These are phyloP conservation scores for Triticum urartu DNA, from an alignment of 176 grass and related monocot species.

Conservation along the genomic window DNA sequence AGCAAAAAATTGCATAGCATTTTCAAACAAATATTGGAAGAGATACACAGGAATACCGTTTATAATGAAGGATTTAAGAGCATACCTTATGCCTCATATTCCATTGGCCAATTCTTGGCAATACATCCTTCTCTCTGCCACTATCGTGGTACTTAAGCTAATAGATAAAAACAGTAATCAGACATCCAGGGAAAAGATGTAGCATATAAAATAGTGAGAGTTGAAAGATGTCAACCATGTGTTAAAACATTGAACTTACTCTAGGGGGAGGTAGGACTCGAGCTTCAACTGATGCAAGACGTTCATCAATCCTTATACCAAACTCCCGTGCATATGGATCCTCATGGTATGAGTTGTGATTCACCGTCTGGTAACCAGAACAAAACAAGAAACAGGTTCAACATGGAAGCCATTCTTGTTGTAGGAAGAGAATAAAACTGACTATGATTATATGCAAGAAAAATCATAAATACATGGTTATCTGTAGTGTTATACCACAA, in stretches of 20 bases:
- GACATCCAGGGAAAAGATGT: neutral
- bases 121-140: conserved; percentile 66
- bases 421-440: neutral
- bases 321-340: conserved; percentile 77
- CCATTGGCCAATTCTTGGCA: conserved; percentile 70
- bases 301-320: conserved; percentile 61
- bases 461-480: conserved; percentile 5
- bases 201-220: neutral
- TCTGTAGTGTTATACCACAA: neutral
- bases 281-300: conserved; percentile 65
- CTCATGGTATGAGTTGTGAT: conserved; percentile 62
- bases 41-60: neutral
- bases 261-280: conserved; percentile 63
- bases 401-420: neutral
- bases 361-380: conserved; percentile 60
- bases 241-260: conserved; percentile 39
- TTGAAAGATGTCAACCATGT: conserved; percentile 11
- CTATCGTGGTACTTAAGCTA: conserved; percentile 74
- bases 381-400: neutral
- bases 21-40: neutral
- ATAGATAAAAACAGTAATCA: neutral
- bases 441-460: neutral
- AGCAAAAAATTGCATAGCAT: neutral
- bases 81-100: conserved; percentile 81
- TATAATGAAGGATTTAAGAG: neutral